Percentiles rank a stretch among this genome's conserved stretches.
phyloP scores from a whole-genome alignment of 176 grass and related monocot species.

The Panicum miliaceum region DNA sequence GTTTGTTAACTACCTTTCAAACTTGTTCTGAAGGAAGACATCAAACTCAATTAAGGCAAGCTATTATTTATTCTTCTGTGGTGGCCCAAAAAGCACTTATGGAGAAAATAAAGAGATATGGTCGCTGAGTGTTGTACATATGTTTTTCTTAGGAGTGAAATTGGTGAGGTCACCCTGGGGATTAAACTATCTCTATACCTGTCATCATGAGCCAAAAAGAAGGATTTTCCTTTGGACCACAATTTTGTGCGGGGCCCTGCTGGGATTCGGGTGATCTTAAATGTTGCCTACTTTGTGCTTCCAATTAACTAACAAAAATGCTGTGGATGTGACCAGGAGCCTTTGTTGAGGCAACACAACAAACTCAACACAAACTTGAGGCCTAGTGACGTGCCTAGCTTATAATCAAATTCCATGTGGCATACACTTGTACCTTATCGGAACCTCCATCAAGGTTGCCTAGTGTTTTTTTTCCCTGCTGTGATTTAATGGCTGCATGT shows the following conservation, averaged over 20 bases:
- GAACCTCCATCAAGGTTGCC: slow-evolving; percentile 36
- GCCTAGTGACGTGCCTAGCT: slow-evolving; percentile 45
- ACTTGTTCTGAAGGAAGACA: slow-evolving; percentile 75
- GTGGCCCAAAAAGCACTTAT: slow-evolving; percentile 61
- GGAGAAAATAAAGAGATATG: slow-evolving; percentile 58
- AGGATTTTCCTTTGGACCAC: slow-evolving; percentile 78
- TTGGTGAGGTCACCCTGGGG: slow-evolving; percentile 70
- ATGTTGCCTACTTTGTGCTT: slow-evolving; percentile 83
- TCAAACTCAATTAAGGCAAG: slow-evolving; percentile 72
- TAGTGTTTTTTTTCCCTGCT: slow-evolving; percentile 26
- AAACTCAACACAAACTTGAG: slow-evolving; percentile 43
- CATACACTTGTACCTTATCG: slow-evolving; percentile 41
- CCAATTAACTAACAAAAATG: slow-evolving; percentile 66
- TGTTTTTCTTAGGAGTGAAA: slow-evolving; percentile 48
- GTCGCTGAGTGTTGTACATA: slow-evolving; percentile 53
- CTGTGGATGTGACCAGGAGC: slow-evolving; percentile 49
- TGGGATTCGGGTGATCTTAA: slow-evolving; percentile 89
- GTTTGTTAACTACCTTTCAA: slow-evolving; percentile 80
- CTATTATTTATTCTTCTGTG: slow-evolving; percentile 53
- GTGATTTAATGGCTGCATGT: slow-evolving; percentile 40
- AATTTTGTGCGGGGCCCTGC: slow-evolving; percentile 66
- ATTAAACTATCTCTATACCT: slow-evolving; percentile 62
- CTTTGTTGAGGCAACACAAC: slow-evolving; percentile 47
- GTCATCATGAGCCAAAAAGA: slow-evolving; percentile 77
- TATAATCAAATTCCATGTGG: slow-evolving; percentile 48